A percentile compares a stretch with the other conserved stretches of the same genome.
Evolutionary conservation across 2,329 filamentous ascomycete genomes (phyloP).

Genomic region (Verruconis gallopava): DNA sequence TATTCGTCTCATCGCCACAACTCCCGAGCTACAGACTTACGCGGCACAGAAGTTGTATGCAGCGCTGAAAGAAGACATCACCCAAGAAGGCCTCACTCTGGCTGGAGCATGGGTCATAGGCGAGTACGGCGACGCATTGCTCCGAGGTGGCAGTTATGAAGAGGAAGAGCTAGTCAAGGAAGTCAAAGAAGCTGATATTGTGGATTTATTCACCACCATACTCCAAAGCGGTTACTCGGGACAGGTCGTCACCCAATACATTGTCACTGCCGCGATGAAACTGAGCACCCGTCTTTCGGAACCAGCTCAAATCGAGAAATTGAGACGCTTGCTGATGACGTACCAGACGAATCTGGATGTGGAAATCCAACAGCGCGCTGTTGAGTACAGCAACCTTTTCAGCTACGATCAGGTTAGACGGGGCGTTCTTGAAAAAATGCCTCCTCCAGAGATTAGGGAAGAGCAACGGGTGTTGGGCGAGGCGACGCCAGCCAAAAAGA

Average conservation of each 20-base stretch:
- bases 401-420: conserved; percentile 72
- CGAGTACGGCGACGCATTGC: conserved; percentile 85
- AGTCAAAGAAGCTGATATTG: conserved; percentile 77
- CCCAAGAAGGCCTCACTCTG: conserved; percentile 86
- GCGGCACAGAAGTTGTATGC: conserved; percentile 90
- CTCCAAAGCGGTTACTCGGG: conserved; percentile 90
- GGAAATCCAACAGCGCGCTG: conserved; percentile 89
- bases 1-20: conserved; percentile 87
- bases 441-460: conserved; percentile 89
- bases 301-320: conserved; percentile 69
- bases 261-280: conserved; percentile 89
- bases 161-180: conserved; percentile 77
- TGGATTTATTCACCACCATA: conserved; percentile 86
- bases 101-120: conserved; percentile 96
- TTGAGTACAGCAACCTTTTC: conserved; percentile 94
- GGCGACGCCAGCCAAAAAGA: conserved; percentile 41
- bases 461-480: conserved; percentile 84
- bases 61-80: conserved; percentile 88
- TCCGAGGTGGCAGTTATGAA: conserved; percentile 81
- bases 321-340: conserved; percentile 62
- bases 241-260: conserved; percentile 87
- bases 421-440: conserved; percentile 96
- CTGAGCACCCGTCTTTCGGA: conserved; percentile 80
- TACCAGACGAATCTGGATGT: conserved; percentile 83
- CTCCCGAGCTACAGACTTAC: conserved; percentile 88